phyloP scores from a whole-genome alignment of 768 basidiomycete species.

The Favolaschia claudopus region DNA sequence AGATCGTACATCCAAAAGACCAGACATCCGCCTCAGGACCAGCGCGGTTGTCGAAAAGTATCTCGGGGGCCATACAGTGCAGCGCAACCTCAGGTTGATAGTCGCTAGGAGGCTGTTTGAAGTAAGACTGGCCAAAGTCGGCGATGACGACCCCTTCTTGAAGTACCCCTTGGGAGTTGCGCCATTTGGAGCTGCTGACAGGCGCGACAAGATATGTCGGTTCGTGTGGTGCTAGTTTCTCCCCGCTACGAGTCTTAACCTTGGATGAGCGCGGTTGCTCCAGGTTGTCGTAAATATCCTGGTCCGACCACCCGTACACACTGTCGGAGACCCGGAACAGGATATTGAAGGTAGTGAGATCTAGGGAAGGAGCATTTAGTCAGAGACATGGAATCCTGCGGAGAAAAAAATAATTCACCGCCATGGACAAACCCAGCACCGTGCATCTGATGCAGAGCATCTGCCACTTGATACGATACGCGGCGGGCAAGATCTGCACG shows the following conservation, averaged over 20 bases:
- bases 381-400: background rate
- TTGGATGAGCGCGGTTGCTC: slow-evolving; percentile 43
- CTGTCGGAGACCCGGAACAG: slow-evolving; percentile 37
- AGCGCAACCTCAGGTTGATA: slow-evolving; percentile 41
- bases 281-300: slow-evolving; percentile 38
- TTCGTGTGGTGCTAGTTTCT: slow-evolving; percentile 34
- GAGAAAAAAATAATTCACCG: slow-evolving; percentile 32
- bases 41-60: slow-evolving; percentile 39
- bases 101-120: slow-evolving; percentile 30
- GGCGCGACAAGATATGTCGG: slow-evolving; percentile 38
- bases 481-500: slow-evolving; percentile 43
- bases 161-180: slow-evolving; percentile 37
- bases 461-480: slow-evolving; percentile 40
- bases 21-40: slow-evolving; percentile 46
- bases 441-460: slow-evolving; percentile 41
- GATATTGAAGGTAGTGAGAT: slow-evolving; percentile 49
- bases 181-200: slow-evolving; percentile 31
- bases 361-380: slow-evolving; percentile 29
- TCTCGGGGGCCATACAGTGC: slow-evolving; percentile 45
- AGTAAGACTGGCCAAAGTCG: slow-evolving; percentile 50
- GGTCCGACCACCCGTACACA: slow-evolving; percentile 42
- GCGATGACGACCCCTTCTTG: slow-evolving; percentile 40
- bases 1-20: slow-evolving; percentile 50
- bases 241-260: slow-evolving; percentile 31
- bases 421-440: slow-evolving; percentile 43